Base-by-base conservation (phyloP, 2,329 filamentous ascomycete species). In the Rachicladosporium sp. region DNA sequence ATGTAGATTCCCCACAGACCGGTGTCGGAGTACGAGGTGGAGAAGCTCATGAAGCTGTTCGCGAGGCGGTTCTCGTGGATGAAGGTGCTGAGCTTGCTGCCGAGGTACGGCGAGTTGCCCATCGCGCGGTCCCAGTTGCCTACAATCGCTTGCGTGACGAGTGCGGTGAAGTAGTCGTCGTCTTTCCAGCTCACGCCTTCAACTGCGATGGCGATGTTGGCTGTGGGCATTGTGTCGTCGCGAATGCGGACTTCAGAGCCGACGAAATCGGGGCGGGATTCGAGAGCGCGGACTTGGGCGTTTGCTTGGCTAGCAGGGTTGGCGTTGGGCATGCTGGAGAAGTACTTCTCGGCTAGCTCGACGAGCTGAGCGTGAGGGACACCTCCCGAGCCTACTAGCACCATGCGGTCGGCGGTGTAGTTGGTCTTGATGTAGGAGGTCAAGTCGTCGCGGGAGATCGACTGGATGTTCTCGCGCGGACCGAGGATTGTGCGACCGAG, bases 11-110 rank as follows among this genome's bases (percentile, higher is more conserved):
- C 91, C 91, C 91, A 98, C 54, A 98, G 85, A 74, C 91, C 91
- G 63, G 91, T 98, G 66, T 98, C 91, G 61, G 88, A 96, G 72
- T 98, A 98, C 74, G 86, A 94, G 52, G 91, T 98, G 51, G 88
- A 95, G 73, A 98, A 98, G 73, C 85, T 93, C 93, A 98, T 98
- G 76, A 95, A 98, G 78, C 88, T 95, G 74, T 94, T 98, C 66
- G 91, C 91, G 47, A 98, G 77, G 65, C 88, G 81, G 70, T 96
- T 78, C 69, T 93, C 80, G 74, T 93, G 84, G 53, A 98, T 81
- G 58, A 91, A 86, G 50, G 82, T 80, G 73, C 86, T 94, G 57
- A 98, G 85, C 76, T 93, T 95, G 83, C 87, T 94, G 57, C 93
- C 91, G 60, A 95, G 82, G 73, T 95, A 91, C 50, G 88, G 82